Base-by-base conservation (phyloP, 2,329 filamentous ascomycete species). In the Ilyonectria destructans region DNA sequence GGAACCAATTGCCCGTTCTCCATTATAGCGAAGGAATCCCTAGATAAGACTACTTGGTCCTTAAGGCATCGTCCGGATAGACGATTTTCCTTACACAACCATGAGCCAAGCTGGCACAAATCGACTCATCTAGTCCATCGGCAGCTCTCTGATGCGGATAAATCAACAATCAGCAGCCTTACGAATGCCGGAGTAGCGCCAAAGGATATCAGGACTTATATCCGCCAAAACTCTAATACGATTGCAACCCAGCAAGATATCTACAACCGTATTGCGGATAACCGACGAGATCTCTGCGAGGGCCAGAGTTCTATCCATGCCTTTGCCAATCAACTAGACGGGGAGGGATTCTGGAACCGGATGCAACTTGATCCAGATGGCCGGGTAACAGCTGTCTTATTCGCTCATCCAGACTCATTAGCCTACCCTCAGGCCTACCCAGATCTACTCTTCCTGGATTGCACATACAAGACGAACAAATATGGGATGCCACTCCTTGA, bases 241-340 rank as follows among this genome's bases (percentile, higher is more conserved):
- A 17, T 71, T 23, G 57, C 60, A 48, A 73, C 68, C 29, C 51
- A 74, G 54, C 54, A 72, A 67, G 68, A 75, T 71, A 70, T 76
- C n/a, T 75, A 74, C 43, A 75, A 75, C 43, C 48, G 48, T 8
- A 75, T 75, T 70, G 59, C 60, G 23, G 33, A 72, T 6, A 46
- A 15, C 17, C 69, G 63, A 57, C 49, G 55, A 59, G 62, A 68
- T 9, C 60, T 75, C 58, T 37, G 33, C n/a, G 69, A 75, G 37
- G 40, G 51, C 19, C 17, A 55, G 19, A 55, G 51, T 31, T 6
- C 15, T 35, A 55, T 55, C 15, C 31, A 73, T 37, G 67, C 74
- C 45, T 67, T 76, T 62, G 60, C 58, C 8, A 67, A 75, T 48
- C 58, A 73, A 51, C 59, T 74, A 26, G 23, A 72, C 33, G 21